phyloP scores from a whole-genome alignment of 2,329 filamentous ascomycete species.

The Colletotrichum sp. region DNA sequence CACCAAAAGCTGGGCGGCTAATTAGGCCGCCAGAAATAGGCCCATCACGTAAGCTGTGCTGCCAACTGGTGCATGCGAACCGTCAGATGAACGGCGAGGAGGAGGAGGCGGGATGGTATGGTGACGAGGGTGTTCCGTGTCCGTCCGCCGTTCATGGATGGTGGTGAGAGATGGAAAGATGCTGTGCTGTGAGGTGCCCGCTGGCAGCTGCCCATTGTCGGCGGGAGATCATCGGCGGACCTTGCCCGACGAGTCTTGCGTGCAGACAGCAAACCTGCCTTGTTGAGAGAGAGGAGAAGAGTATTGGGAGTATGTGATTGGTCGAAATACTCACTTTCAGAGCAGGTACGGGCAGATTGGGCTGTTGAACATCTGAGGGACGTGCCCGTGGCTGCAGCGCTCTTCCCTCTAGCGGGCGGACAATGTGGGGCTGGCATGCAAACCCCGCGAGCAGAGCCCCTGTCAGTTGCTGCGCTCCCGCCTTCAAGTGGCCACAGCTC shows the following conservation, averaged over 20 bases:
- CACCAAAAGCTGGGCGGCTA: conserved; percentile 16
- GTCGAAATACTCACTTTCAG: background rate
- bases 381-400: conserved; percentile 11
- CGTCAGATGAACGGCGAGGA: background rate
- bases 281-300: background rate
- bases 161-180: background rate
- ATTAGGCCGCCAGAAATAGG: conserved; percentile 19
- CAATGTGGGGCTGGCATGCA: background rate
- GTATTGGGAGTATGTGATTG: background rate
- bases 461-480: conserved; percentile 11
- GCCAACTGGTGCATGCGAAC: background rate
- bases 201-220: background rate
- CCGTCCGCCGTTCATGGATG: background rate
- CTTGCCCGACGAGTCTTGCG: conserved; percentile 8
- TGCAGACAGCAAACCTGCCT: background rate
- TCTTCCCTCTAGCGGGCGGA: background rate
- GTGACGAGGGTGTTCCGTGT: background rate
- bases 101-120: background rate
- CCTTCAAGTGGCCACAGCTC: conserved; percentile 21
- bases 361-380: conserved; percentile 3
- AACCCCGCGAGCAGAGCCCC: conserved; percentile 18
- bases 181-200: background rate
- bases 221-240: conserved; percentile 19
- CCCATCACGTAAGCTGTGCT: background rate
- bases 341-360: background rate